These are phyloP conservation scores for Penicillium capsulatum DNA, from an alignment of 2,329 filamentous ascomycete species.

Conservation along the genomic window DNA sequence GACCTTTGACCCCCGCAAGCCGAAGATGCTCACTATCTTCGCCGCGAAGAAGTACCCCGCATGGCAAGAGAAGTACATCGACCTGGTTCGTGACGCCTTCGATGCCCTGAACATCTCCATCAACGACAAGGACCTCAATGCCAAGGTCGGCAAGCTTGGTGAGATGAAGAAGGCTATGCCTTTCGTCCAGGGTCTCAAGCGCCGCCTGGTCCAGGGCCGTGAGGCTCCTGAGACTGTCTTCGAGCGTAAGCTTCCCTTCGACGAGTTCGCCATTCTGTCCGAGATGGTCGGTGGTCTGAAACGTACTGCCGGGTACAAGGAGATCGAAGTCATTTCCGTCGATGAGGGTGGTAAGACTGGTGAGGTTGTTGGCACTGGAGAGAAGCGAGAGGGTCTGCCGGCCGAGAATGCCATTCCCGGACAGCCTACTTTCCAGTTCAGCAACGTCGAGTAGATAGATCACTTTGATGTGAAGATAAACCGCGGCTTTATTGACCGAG, in stretches of 20 bases:
- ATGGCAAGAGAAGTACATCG: conserved; percentile 90
- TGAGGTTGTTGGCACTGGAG: conserved; percentile 45
- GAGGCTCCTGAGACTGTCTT: conserved; percentile 66
- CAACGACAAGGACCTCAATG: conserved; percentile 77
- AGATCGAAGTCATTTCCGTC: conserved; percentile 68
- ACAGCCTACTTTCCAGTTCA: conserved; percentile 75
- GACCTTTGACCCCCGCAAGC: conserved; percentile 81
- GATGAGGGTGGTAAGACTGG: conserved; percentile 54
- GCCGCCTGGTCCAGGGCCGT: conserved; percentile 64
- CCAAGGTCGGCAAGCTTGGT: conserved; percentile 72
- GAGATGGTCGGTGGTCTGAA: conserved; percentile 78
- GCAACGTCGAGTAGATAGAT: conserved; percentile 59
- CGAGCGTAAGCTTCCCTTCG: conserved; percentile 78
- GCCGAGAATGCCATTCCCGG: conserved; percentile 79
- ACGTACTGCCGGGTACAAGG: conserved; percentile 66
- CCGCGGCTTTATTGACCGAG: conserved; percentile 6
- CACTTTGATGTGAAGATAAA: not conserved
- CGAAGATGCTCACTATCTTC: conserved; percentile 87
- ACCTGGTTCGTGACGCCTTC: conserved; percentile 69
- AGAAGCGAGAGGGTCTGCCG: conserved; percentile 56
- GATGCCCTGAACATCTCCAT: conserved; percentile 57
- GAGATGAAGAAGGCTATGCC: conserved; percentile 96
- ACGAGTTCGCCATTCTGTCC: conserved; percentile 70
- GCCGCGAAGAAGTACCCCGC: conserved; percentile 72
- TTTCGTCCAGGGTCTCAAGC: conserved; percentile 85